Conservation (phyloP, 768 basidiomycete genomes). For the Sarcodon aspratus region DNA sequence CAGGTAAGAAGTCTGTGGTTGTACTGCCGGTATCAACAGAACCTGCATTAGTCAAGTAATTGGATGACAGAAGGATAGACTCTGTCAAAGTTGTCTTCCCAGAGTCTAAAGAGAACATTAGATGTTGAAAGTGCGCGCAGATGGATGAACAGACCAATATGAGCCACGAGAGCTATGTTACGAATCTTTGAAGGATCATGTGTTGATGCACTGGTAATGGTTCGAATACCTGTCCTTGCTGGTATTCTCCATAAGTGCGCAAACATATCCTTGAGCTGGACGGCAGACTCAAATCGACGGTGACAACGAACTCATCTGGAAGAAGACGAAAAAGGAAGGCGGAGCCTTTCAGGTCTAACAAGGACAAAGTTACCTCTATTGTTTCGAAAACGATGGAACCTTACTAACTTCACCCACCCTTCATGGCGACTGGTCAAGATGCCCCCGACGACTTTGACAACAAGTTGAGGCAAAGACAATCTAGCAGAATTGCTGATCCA, state of each 20-base stretch:
- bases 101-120: slow-evolving; percentile 43
- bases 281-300: background rate
- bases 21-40: slow-evolving; percentile 87
- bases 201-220: slow-evolving; percentile 11
- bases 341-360: no score
- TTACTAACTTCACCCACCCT: background rate
- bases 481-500: slow-evolving; percentile 20
- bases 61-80: slow-evolving; percentile 69
- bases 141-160: slow-evolving; percentile 48
- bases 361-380: background rate
- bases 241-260: background rate
- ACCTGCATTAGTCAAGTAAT: slow-evolving; percentile 62
- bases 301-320: no score
- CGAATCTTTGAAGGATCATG: slow-evolving; percentile 35
- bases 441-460: slow-evolving; percentile 25
- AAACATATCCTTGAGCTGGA: background rate
- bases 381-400: background rate
- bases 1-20: slow-evolving; percentile 82
- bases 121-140: slow-evolving; percentile 3
- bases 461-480: slow-evolving; percentile 31
- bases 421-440: background rate
- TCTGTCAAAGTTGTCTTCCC: slow-evolving; percentile 87
- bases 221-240: background rate
- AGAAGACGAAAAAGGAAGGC: no score
- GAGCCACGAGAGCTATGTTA: slow-evolving; percentile 83